These are phyloP conservation scores for Fusarium sp. DNA, from an alignment of 2,329 filamentous ascomycete species.

Conservation along the genomic window DNA sequence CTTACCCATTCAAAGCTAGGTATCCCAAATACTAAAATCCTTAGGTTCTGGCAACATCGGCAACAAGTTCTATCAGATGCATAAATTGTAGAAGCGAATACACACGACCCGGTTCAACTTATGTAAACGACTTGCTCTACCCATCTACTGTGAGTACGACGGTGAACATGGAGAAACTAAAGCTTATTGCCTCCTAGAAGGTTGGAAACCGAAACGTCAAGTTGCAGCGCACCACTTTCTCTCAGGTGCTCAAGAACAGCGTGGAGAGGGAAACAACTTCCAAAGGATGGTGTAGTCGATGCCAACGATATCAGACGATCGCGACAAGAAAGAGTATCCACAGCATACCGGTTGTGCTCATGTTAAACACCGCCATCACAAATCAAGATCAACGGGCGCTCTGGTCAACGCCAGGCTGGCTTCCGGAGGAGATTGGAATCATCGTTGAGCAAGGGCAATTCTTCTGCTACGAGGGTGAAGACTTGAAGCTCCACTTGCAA, in stretches of 20 bases:
- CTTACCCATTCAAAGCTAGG: neutral
- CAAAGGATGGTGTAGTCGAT: constrained; percentile 92
- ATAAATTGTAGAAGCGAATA: constrained; percentile 89
- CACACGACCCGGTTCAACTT: constrained; percentile 78
- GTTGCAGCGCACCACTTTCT: constrained; percentile 74
- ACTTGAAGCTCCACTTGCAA: constrained; percentile 81
- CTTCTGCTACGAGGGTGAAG: constrained; percentile 93
- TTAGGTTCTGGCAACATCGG: constrained; percentile 71
- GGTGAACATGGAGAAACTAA: neutral
- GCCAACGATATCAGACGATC: constrained; percentile 89
- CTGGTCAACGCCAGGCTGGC: constrained; percentile 90
- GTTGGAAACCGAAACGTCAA: constrained; percentile 58
- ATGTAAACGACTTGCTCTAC: constrained; percentile 88
- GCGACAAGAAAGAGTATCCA: constrained; percentile 86
- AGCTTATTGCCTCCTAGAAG: constrained; percentile 52
- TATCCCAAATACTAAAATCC: neutral
- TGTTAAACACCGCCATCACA: constrained; percentile 83
- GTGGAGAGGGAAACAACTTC: constrained; percentile 89
- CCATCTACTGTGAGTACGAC: constrained; percentile 56
- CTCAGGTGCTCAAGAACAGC: constrained; percentile 89
- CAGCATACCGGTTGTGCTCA: constrained; percentile 82
- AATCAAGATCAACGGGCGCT: constrained; percentile 77
- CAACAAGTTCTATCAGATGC: constrained; percentile 80
- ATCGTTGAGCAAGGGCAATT: constrained; percentile 92
- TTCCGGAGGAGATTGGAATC: constrained; percentile 93